Conservation (phyloP, 345 rosid genomes). For the Populus davidiana region DNA sequence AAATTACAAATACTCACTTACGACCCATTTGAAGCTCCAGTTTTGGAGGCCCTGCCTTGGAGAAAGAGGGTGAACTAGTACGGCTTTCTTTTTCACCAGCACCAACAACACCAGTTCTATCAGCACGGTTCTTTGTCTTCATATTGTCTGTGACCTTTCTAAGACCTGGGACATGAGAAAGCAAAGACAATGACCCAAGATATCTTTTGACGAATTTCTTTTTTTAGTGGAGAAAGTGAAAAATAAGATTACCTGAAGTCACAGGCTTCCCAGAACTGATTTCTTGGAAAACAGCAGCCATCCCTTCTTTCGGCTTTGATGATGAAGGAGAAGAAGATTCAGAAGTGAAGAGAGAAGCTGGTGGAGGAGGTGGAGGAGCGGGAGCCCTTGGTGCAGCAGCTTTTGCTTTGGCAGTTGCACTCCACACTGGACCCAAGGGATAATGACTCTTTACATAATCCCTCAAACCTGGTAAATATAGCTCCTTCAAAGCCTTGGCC, state of each 20-base stretch:
- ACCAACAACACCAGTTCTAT: slow-evolving; percentile 72
- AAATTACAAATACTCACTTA: slow-evolving; percentile 51
- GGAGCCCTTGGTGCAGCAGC: slow-evolving; percentile 58
- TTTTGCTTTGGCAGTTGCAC: slow-evolving; percentile 56
- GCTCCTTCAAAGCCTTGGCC: slow-evolving; percentile 96
- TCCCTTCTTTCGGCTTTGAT: slow-evolving; percentile 74
- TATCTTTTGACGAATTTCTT: neutral
- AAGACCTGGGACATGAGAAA: slow-evolving; percentile 52
- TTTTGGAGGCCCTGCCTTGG: slow-evolving; percentile 84
- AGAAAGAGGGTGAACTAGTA: slow-evolving; percentile 44
- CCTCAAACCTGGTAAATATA: slow-evolving; percentile 84
- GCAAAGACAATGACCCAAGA: neutral
- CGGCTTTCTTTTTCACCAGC: slow-evolving; percentile 50
- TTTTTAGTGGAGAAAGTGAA: neutral
- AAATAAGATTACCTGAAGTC: slow-evolving; percentile 53
- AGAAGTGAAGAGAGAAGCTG: slow-evolving; percentile 64
- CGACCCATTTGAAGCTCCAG: slow-evolving; percentile 99
- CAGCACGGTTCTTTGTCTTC: slow-evolving; percentile 82
- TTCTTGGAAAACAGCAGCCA: slow-evolving; percentile 94
- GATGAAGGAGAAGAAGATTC: slow-evolving; percentile 72
- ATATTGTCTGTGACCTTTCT: slow-evolving; percentile 83
- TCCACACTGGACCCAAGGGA: slow-evolving; percentile 95
- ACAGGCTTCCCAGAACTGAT: slow-evolving; percentile 64
- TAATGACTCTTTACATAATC: slow-evolving; percentile 82
- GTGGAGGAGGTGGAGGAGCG: slow-evolving; percentile 89